Evolutionary conservation across 1,284 basidiomycete species (phyloP).

Genomic region (Ceratobasidium sp.): DNA sequence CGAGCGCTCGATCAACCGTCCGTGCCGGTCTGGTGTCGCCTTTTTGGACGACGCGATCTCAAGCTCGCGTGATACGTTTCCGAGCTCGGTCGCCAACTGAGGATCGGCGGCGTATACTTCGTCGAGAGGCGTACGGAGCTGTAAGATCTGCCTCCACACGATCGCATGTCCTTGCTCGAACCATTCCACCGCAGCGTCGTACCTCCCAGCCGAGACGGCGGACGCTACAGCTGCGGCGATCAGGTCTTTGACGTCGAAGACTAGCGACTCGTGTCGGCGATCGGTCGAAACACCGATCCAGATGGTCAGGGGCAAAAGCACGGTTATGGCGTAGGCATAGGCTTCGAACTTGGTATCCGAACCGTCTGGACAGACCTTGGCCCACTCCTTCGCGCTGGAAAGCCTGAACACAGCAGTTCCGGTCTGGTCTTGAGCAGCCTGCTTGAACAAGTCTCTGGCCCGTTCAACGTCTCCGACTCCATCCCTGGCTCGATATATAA

Average conservation of each 20-base stretch:
- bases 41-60: background rate
- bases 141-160: slow-evolving; percentile 27
- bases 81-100: background rate
- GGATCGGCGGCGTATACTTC: background rate
- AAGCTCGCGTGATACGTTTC: background rate
- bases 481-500: background rate
- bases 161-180: slow-evolving; percentile 28
- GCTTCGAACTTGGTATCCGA: background rate
- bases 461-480: background rate
- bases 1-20: background rate
- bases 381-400: background rate
- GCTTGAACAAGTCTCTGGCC: background rate
- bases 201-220: background rate
- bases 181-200: slow-evolving; percentile 18
- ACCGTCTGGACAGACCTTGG: background rate
- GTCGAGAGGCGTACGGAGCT: slow-evolving; percentile 24
- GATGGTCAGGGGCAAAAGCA: background rate
- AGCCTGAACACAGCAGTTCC: background rate
- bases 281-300: slow-evolving; percentile 1
- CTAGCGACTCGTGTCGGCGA: background rate
- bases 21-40: background rate
- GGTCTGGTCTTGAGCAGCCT: background rate
- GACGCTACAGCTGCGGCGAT: background rate
- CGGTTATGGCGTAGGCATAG: background rate
- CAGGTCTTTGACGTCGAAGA: background rate